Conservation (phyloP, 345 rosid species). For the Salix suchowensis region DNA sequence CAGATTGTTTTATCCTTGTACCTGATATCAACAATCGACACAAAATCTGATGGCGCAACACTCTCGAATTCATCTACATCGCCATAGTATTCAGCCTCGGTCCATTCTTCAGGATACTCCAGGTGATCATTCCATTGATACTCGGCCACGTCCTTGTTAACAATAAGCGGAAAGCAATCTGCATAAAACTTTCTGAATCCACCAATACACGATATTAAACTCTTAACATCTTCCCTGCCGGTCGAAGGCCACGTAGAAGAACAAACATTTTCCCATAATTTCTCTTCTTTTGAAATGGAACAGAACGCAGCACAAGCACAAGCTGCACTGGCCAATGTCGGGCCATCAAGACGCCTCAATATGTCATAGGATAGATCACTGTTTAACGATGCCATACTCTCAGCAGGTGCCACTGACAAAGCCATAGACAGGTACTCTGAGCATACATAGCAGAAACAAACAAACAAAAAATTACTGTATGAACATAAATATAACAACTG, state of each 20-base stretch:
- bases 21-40: constrained; percentile 61
- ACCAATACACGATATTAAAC: constrained; percentile 51
- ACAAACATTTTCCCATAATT: constrained; percentile 69
- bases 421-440: constrained; percentile 14
- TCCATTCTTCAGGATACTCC: constrained; percentile 66
- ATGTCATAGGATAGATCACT: constrained; percentile 68
- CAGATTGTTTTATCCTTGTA: constrained; percentile 55
- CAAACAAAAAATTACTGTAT: background rate
- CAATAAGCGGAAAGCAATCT: constrained; percentile 71
- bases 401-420: constrained; percentile 34
- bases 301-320: constrained; percentile 64
- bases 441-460: background rate
- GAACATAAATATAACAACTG: background rate
- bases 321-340: constrained; percentile 66
- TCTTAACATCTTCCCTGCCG: constrained; percentile 55
- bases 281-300: constrained; percentile 70
- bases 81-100: constrained; percentile 69
- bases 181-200: constrained; percentile 74
- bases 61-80: constrained; percentile 46
- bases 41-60: constrained; percentile 54
- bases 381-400: constrained; percentile 44
- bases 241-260: constrained; percentile 77
- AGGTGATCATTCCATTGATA: constrained; percentile 47
- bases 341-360: constrained; percentile 71
- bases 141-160: constrained; percentile 57